Base-by-base conservation (phyloP, 2,329 filamentous ascomycete species). In the Ophiostoma sp. region DNA sequence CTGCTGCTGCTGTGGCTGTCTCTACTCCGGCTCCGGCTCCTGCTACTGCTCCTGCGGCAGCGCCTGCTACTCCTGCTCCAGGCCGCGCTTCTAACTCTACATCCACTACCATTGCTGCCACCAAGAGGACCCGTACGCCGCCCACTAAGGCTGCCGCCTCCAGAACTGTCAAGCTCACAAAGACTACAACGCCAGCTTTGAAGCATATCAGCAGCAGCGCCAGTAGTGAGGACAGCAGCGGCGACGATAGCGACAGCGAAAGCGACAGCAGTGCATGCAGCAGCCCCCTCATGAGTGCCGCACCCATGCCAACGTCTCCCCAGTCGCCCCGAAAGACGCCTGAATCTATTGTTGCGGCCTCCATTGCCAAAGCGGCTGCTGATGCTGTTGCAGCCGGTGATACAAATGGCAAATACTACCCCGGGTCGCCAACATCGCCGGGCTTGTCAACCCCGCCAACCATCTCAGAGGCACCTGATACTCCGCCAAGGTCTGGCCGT, bases 251-350 rank as follows among this genome's bases (percentile, higher is more conserved):
- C 7, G 64, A 58, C 14, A 52, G 65, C 62, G 66, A 63, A 44
- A 65, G 62, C 63, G 64, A 60, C 6, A 52, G 65, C 49, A 69
- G 68, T 65, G 62, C 60, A 12, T 66, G 65, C 62, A 65, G 64
- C 66, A 69, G 68, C 45, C 64, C 66, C 1, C 68, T 66, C 12
- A 42, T 66, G 27, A 69, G 67, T 16, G 63, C 68, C 16, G 42
- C 64, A 3, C 70, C 71, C 2, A 66, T 60, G 38, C 69, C 68
- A 5, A 60, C 69, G 11, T 70, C 71, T 40, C 71, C 71, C 1
- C 76, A 71, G 63, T 74, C 76, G 36, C 66, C 73, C 1, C 77
- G 77, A 68, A 79, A 79, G 65, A 70, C 63, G 67, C 68, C 58
- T 18, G 70, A 64, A 73, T 69, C 67, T 69, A 41, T 63, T 69